Conservation (phyloP, 345 rosid genomes). For the Boechera divaricarpa region DNA sequence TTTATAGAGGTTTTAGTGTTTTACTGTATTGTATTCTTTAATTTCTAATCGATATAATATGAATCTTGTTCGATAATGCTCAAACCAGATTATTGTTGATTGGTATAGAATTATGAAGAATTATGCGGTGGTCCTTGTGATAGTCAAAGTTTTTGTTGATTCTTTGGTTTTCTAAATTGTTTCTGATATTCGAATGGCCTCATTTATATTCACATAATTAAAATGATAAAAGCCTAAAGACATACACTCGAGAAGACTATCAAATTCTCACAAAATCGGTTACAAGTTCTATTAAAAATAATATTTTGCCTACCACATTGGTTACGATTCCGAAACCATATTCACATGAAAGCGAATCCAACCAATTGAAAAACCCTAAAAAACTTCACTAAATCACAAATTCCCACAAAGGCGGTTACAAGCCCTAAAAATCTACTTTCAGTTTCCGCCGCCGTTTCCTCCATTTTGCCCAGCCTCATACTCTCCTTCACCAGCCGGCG, state of each 20-base stretch:
- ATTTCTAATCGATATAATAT: too few relatives aligned
- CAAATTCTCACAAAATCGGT: neutral
- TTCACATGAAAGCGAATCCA: neutral
- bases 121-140: neutral
- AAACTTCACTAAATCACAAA: neutral
- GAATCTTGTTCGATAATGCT: neutral
- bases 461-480: slow-evolving; percentile 57
- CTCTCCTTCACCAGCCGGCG: slow-evolving; percentile 55
- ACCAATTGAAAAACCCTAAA: neutral
- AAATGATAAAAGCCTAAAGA: neutral
- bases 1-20: too few relatives aligned
- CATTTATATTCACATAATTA: neutral
- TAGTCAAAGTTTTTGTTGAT: neutral
- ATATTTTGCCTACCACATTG: neutral
- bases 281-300: neutral
- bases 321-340: neutral
- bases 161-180: neutral
- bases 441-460: slow-evolving; percentile 51
- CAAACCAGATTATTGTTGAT: neutral
- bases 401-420: neutral
- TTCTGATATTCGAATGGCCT: too few relatives aligned
- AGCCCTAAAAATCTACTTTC: slow-evolving; percentile 2
- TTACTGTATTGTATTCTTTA: too few relatives aligned
- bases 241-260: neutral
- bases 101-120: neutral